phyloP scores from a whole-genome alignment of 1,284 basidiomycete genomes.

The Cryptococcus maquisensis region DNA sequence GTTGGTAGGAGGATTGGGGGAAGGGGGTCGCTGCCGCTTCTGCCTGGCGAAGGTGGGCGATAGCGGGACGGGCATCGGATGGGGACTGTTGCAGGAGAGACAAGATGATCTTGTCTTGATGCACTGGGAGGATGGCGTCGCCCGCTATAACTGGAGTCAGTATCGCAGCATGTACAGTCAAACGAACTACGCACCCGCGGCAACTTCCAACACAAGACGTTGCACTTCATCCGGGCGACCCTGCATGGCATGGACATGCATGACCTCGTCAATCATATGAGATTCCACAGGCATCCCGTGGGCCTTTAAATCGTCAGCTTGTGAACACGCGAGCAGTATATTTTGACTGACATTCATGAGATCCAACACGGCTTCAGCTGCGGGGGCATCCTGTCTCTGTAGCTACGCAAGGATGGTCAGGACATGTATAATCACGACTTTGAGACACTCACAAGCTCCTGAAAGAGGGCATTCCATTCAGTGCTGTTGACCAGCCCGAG shows the following conservation, averaged over 20 bases:
- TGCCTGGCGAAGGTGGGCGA: conserved; percentile 38
- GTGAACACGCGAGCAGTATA: conserved; percentile 2
- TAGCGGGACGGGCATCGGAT: conserved; percentile 32
- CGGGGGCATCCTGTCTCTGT: conserved; percentile 1
- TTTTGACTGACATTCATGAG: conserved; percentile 17
- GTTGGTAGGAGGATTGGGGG: conserved; percentile 46
- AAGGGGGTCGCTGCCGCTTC: conserved; percentile 43
- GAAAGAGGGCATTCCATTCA: conserved; percentile 40
- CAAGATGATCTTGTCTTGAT: conserved; percentile 31
- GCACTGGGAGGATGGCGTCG: conserved; percentile 10
- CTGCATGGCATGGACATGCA: conserved; percentile 18
- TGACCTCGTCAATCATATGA: conserved; percentile 14
- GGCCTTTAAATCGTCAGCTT: conserved; percentile 2
- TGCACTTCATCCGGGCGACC: conserved; percentile 24
- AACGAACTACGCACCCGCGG: conserved; percentile 16
- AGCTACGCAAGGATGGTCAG: conserved; percentile 4
- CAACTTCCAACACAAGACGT: conserved; percentile 18
- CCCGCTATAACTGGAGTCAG: conserved; percentile 16
- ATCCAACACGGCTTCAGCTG: conserved; percentile 13
- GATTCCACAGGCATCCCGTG: conserved; percentile 8
- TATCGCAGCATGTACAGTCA: background rate
- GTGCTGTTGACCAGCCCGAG: conserved; percentile 31
- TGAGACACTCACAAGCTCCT: conserved; percentile 27
- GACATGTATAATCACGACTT: background rate
- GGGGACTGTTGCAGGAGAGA: conserved; percentile 25